Evolutionary conservation across 441 rosid genomes (phyloP).

Genomic region (California macrophylla): DNA sequence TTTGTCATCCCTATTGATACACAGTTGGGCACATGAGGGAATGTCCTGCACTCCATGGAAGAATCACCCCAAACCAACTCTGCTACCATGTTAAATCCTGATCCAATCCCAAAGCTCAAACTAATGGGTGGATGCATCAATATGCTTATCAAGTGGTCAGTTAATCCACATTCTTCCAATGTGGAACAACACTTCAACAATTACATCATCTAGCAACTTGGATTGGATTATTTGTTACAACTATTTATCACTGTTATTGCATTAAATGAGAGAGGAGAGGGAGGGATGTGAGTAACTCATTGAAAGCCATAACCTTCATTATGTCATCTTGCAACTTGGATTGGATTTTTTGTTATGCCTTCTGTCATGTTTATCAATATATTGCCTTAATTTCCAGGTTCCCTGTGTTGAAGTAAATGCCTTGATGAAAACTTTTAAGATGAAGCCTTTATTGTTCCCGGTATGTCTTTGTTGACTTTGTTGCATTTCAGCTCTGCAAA

Average conservation of each 20-base stretch:
- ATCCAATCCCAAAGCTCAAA: neutral
- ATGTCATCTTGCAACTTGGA: neutral
- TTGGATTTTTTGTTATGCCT: neutral
- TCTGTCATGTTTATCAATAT: slow-evolving; percentile 6
- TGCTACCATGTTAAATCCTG: neutral
- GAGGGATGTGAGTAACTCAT: neutral
- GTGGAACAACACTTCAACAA: no score
- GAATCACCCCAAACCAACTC: no score
- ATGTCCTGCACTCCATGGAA: no score
- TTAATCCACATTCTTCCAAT: no score
- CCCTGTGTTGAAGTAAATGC: slow-evolving; percentile 86
- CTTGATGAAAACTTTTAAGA: slow-evolving; percentile 89
- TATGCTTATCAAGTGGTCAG: no score
- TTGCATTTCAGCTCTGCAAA: neutral
- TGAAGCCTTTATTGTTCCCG: slow-evolving; percentile 84
- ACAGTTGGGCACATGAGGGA: no score
- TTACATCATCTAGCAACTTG: no score
- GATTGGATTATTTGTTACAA: no score
- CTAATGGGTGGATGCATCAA: no score
- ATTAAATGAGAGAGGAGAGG: no score
- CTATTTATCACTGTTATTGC: no score
- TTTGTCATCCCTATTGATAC: no score
- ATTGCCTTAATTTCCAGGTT: slow-evolving; percentile 46
- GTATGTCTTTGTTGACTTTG: slow-evolving; percentile 32
- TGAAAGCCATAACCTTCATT: neutral